Percentiles rank a stretch among this genome's conserved stretches.
These are phyloP conservation scores for Isatis tinctoria DNA, from an alignment of 345 rosid genomes.

Conservation along the genomic window DNA sequence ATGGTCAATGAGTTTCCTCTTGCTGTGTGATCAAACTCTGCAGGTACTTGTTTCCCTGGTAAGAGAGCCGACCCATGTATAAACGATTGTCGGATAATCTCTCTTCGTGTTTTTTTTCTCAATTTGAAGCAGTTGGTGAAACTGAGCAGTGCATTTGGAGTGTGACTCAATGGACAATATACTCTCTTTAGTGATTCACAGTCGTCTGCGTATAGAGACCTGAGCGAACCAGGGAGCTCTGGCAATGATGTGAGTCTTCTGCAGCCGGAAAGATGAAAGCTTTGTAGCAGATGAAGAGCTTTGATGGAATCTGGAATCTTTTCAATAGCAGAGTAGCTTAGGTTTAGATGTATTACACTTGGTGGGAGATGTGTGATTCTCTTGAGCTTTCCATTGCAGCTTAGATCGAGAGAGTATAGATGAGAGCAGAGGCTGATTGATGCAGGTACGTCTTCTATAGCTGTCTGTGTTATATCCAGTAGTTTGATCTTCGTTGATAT, in stretches of 20 bases:
- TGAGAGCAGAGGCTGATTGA: not conserved
- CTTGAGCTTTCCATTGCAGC: not conserved
- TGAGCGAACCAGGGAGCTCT: not conserved
- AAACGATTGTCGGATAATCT: not conserved
- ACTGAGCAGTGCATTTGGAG: rapidly evolving
- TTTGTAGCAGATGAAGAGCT: not conserved
- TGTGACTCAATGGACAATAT: not conserved
- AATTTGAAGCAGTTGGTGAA: slow-evolving; percentile 16
- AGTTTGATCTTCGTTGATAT: not conserved
- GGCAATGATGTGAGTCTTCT: slow-evolving; percentile 1
- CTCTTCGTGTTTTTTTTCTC: not conserved
- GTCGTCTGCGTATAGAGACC: not conserved
- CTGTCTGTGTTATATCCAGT: not conserved
- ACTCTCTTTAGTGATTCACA: not conserved
- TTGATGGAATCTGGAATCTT: not conserved
- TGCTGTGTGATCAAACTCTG: not conserved
- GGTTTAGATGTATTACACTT: not conserved
- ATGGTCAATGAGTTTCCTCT: not conserved
- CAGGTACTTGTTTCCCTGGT: not conserved
- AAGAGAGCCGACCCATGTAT: not conserved
- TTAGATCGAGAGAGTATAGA: not conserved
- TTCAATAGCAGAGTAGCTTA: not conserved
- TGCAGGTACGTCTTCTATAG: not conserved
- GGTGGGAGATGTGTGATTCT: not conserved
- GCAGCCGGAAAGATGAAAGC: not conserved